A percentile compares a stretch with the other conserved stretches of the same genome.
phyloP scores from a whole-genome alignment of 2,329 filamentous ascomycete genomes.

The Clarireedia paspali region DNA sequence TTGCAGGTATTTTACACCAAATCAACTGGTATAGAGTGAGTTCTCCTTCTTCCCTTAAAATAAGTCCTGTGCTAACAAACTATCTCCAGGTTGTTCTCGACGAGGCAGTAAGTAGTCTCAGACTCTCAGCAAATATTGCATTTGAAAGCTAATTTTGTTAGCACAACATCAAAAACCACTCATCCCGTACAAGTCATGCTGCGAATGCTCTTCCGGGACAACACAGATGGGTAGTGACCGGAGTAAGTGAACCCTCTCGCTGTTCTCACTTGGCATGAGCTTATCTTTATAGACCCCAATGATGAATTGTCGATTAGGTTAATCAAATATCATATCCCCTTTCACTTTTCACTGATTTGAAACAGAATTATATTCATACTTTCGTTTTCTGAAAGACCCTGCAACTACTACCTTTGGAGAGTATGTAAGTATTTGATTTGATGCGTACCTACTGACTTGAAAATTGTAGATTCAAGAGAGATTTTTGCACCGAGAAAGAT shows the following conservation, averaged over 20 bases:
- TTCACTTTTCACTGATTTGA: neutral
- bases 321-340: neutral
- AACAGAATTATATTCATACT: neutral
- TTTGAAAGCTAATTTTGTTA: neutral
- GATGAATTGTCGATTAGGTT: neutral
- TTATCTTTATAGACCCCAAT: conserved; percentile 1
- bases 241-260: neutral
- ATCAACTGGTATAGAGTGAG: neutral
- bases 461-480: neutral
- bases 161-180: neutral
- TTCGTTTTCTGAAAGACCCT: neutral
- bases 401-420: neutral
- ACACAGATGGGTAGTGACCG: neutral
- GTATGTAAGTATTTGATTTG: neutral
- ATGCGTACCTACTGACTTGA: neutral
- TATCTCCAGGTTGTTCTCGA: neutral
- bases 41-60: neutral
- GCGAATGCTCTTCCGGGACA: neutral
- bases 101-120: neutral
- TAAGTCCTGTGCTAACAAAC: neutral
- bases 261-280: neutral
- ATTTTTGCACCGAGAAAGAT: neutral
- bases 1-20: neutral
- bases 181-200: neutral
- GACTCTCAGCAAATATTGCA: neutral